A percentile compares a stretch with the other conserved stretches of the same genome.
These are phyloP conservation scores for Arachnomyces sp. DNA, from an alignment of 2,329 filamentous ascomycete genomes.

Conservation along the genomic window DNA sequence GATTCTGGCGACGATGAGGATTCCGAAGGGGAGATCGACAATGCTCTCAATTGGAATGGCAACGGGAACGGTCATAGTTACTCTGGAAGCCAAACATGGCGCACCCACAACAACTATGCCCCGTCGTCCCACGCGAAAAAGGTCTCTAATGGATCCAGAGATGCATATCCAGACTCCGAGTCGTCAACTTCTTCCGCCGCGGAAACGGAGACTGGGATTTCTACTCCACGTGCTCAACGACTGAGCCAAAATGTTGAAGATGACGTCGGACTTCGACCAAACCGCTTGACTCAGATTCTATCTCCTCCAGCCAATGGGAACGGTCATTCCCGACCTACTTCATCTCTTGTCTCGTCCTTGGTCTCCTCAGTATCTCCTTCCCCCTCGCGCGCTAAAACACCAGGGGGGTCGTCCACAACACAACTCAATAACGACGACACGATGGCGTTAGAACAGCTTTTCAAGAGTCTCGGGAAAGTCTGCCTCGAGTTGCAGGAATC, in stretches of 20 bases:
- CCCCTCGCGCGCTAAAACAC: neutral
- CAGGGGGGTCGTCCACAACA: slow-evolving; percentile 18
- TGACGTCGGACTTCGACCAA: too few relatives aligned
- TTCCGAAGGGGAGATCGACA: slow-evolving; percentile 33
- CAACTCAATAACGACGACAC: slow-evolving; percentile 47
- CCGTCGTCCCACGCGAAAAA: too few relatives aligned
- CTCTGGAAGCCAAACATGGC: too few relatives aligned
- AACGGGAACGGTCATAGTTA: slow-evolving; percentile 19
- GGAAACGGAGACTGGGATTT: too few relatives aligned
- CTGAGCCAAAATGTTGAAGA: too few relatives aligned
- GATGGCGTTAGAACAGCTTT: slow-evolving; percentile 47
- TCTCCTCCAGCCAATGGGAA: neutral
- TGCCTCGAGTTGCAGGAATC: slow-evolving; percentile 42
- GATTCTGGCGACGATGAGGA: slow-evolving; percentile 22
- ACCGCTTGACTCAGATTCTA: slow-evolving; percentile 1
- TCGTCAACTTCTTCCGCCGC: too few relatives aligned
- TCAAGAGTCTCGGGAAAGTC: slow-evolving; percentile 42
- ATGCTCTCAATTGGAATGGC: slow-evolving; percentile 31
- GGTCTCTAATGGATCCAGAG: too few relatives aligned
- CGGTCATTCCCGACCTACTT: neutral
- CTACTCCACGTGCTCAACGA: too few relatives aligned
- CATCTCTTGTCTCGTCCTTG: slow-evolving; percentile 4
- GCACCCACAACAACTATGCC: too few relatives aligned
- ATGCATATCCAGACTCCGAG: too few relatives aligned
- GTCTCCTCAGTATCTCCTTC: slow-evolving; percentile 2